Base-by-base conservation (phyloP, 2,329 filamentous ascomycete genomes). In the Penicillium hesseltinei region DNA sequence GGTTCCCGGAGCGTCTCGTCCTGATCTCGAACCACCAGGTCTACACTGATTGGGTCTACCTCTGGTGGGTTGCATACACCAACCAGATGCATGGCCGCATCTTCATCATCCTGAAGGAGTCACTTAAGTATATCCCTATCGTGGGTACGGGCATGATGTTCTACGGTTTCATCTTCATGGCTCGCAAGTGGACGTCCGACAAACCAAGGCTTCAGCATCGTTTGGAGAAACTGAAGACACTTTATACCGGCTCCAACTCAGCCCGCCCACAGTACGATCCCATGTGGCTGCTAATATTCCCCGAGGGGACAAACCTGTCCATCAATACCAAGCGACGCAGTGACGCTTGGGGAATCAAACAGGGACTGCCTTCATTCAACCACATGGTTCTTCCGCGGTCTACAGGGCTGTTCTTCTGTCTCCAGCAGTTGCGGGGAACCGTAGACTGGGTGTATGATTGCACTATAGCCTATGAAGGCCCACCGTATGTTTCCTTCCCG, bases 391-490 rank as follows among this genome's bases (percentile, higher is more conserved):
- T 87, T 36, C 85, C 85, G 1, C 77, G 85, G 45, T 84, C 82
- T 55, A 87, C 84, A 4, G 85, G 85, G 3, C 69, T 87, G 6
- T 79, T 81, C 39, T 87, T 86, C 69, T 87, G 84, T 66, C 67
- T 88, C 46, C 80, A 86, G 56, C 81, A 87, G 62, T 65, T 88
- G 49, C 77, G 75, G 42, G 77, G 81, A 9, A 84, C 83, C 0
- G 82, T 85, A n/a, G 82, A 86, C 27, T 87, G 82, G 78, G 75
- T 88, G 1, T 88, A 88, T 65, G 85, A 88, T 65, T 97, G 92
- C 74, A 97, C 94, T 0, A 88, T 99, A 56, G 92, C 91, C 5
- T 99, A 99, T 70, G 93, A 97, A 75, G 93, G 94, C 15, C 85
- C 96, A 43, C 90, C 90, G 88, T 93, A 83, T 81, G 91, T 88